Evolutionary conservation across 2,329 filamentous ascomycete species (phyloP).

Genomic region (Ophiocordyceps camponoti-rufipedis): DNA sequence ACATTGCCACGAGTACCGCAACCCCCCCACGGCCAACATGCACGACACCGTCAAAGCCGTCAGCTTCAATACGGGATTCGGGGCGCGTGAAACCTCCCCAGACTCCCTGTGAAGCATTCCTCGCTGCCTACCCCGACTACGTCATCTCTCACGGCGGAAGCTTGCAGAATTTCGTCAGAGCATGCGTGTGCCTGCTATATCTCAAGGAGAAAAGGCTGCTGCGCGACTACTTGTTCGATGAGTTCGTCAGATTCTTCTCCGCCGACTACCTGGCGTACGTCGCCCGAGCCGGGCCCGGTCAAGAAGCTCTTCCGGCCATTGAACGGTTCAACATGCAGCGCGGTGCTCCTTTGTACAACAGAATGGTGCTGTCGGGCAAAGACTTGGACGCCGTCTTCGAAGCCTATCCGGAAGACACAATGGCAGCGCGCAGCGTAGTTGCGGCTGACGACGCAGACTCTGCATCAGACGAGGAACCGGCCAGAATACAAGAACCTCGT

Average conservation of each 20-base stretch:
- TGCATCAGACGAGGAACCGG: background rate
- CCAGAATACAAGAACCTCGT: background rate
- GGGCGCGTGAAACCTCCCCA: background rate
- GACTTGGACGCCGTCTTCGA: slow-evolving; percentile 17
- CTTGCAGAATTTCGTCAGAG: slow-evolving; percentile 22
- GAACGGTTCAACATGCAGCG: slow-evolving; percentile 21
- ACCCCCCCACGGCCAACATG: background rate
- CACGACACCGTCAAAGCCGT: background rate
- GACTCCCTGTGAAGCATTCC: slow-evolving; percentile 20
- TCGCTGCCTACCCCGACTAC: slow-evolving; percentile 24
- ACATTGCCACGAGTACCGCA: background rate
- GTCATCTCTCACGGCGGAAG: slow-evolving; percentile 18
- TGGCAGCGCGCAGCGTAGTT: slow-evolving; percentile 2
- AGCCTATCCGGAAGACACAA: slow-evolving; percentile 15
- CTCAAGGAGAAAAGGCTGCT: slow-evolving; percentile 16
- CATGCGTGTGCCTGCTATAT: slow-evolving; percentile 23
- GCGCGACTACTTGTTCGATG: slow-evolving; percentile 29
- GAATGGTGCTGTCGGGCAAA: slow-evolving; percentile 14
- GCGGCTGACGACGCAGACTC: background rate
- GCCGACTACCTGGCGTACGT: slow-evolving; percentile 24
- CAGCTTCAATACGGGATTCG: background rate
- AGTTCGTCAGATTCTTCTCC: slow-evolving; percentile 28
- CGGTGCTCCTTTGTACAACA: slow-evolving; percentile 11
- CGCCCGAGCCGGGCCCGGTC: slow-evolving; percentile 6
- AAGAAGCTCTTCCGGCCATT: slow-evolving; percentile 16